Evolutionary conservation across 208 protist species (phyloP).

Genomic region (Leishmania martiniquensis): DNA sequence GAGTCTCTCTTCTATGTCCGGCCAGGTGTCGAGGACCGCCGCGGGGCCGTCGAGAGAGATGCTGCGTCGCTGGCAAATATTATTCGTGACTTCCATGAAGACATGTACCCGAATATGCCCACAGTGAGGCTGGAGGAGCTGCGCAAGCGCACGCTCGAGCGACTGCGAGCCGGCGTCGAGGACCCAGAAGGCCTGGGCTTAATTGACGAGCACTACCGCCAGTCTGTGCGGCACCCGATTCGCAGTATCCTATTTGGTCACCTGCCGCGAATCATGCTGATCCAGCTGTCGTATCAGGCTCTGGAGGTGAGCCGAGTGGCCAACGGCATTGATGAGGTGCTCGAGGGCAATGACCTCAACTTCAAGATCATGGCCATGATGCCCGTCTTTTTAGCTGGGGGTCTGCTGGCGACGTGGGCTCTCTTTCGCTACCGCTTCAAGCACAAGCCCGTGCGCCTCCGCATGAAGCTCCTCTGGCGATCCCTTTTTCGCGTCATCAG

Average conservation of each 20-base stretch:
- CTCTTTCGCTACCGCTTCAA: slow-evolving; percentile 36
- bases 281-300: slow-evolving; percentile 71
- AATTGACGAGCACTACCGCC: slow-evolving; percentile 69
- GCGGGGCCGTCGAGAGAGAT: slow-evolving; percentile 55
- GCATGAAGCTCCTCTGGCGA: slow-evolving; percentile 72
- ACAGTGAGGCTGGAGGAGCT: slow-evolving; percentile 41
- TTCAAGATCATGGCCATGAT: slow-evolving; percentile 83
- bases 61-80: slow-evolving; percentile 73
- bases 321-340: slow-evolving; percentile 79
- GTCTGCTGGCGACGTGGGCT: slow-evolving; percentile 30
- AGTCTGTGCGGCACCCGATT: slow-evolving; percentile 67
- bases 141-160: slow-evolving; percentile 44
- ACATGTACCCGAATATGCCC: slow-evolving; percentile 57
- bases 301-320: slow-evolving; percentile 78
- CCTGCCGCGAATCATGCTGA: slow-evolving; percentile 69
- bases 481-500: slow-evolving; percentile 64
- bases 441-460: slow-evolving; percentile 44
- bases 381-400: slow-evolving; percentile 44
- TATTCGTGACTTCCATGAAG: slow-evolving; percentile 79
- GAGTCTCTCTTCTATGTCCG: slow-evolving; percentile 62
- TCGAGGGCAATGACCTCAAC: slow-evolving; percentile 83
- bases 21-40: slow-evolving; percentile 66
- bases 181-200: slow-evolving; percentile 62
- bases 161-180: slow-evolving; percentile 48
- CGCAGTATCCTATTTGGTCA: slow-evolving; percentile 70